phyloP scores from a whole-genome alignment of 768 basidiomycete species.

The Clitopilus passeckerianus region DNA sequence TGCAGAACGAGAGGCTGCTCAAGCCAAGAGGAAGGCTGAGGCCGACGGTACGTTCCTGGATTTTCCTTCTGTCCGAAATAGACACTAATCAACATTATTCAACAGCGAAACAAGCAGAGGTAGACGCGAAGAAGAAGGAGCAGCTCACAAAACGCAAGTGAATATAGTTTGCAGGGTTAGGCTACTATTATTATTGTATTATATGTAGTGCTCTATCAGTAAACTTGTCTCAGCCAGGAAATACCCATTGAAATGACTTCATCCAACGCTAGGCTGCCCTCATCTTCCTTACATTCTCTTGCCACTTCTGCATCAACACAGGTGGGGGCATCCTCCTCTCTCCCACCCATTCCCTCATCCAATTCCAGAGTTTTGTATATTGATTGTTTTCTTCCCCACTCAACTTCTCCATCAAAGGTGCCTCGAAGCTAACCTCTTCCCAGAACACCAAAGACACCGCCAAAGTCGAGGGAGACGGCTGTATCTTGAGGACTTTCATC shows the following conservation, averaged over 20 bases:
- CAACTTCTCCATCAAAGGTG: conserved; percentile 49
- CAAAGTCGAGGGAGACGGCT: conserved; percentile 51
- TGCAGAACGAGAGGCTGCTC: conserved; percentile 83
- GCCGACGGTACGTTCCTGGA: conserved; percentile 56
- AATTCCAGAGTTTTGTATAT: conserved; percentile 40
- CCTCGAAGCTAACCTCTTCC: conserved; percentile 61
- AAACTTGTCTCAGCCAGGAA: background rate
- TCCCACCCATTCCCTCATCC: conserved; percentile 60
- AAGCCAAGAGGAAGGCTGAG: conserved; percentile 85
- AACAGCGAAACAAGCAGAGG: conserved; percentile 60
- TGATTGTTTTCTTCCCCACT: conserved; percentile 29
- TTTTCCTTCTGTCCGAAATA: background rate
- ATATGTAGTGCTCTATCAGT: background rate
- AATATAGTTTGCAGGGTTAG: conserved; percentile 1
- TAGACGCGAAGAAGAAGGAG: conserved; percentile 56
- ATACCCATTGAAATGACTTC: background rate
- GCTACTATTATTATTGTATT: background rate
- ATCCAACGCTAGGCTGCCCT: background rate
- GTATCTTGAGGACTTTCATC: conserved; percentile 60
- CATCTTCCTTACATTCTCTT: background rate
- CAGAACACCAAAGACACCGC: conserved; percentile 64
- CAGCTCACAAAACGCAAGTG: conserved; percentile 23
- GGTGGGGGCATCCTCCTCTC: conserved; percentile 37
- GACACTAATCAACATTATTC: background rate
- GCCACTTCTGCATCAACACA: conserved; percentile 14